Evolutionary conservation across 1,284 basidiomycete species (phyloP), one percentile per base, ranked within the genome.

Genomic region (Marasmius tenuissimus): DNA sequence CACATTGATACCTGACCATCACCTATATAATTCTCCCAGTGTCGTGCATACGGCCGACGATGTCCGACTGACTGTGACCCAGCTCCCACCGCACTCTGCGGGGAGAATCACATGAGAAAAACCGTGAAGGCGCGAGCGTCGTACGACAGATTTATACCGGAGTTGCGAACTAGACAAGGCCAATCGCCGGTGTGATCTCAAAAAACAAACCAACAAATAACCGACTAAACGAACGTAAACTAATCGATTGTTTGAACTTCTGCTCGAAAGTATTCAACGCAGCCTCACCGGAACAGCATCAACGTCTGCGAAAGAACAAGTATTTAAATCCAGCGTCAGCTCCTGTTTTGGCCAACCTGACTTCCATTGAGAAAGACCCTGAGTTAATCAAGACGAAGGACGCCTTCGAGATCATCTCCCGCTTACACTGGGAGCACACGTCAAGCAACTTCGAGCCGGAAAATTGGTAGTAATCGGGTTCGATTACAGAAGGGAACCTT

Each of bases 191-290:
- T n/a, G n/a, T n/a, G n/a, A n/a, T n/a, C n/a, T n/a, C n/a, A n/a
- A n/a, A n/a, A n/a, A n/a, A n/a, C n/a, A n/a, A n/a, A n/a, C n/a
- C n/a, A n/a, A n/a, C n/a, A n/a, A n/a, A n/a, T n/a, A n/a, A n/a
- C 6, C 62, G 62, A 11, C 39, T 63, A 20, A 55, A 63, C 48
- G 62, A 61, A 59, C 51, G 56, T 33, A 59, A 63, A 55, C 56
- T 63, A 20, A 51, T 53, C 39, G 51, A 61, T 10, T 63, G 59
- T 8, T 47, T 63, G 10, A 59, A 63, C 22, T 63, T 63, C 20
- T 63, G 62, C 38, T 56, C 59, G 5, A 63, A 63, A 22, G 37
- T 63, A 12, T 63, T 63, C 27, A 61, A 57, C 33, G 50, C 51
- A 3, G 61, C 62, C 10, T 38, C 55, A 10, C 62, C 62, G 9